Evolutionary conservation across 331 rosid species (phyloP), one percentile per base, ranked within the genome.

Genomic region (Quercus lobata): DNA sequence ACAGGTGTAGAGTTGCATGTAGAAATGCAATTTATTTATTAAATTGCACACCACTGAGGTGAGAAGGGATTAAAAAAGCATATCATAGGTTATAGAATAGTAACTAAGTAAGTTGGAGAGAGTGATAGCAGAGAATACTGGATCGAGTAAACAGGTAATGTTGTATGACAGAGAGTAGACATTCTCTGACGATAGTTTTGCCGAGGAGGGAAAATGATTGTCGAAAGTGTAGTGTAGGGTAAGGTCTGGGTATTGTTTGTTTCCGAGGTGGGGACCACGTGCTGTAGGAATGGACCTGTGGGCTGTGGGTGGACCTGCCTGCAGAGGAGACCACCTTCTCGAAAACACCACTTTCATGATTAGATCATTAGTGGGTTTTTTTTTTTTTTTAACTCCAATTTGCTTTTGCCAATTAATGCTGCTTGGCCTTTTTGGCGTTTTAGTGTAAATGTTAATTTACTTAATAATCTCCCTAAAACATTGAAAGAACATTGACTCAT

Each of bases 251-350:
- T 49, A 14, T 66, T 75, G 80, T 75, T 69, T 58, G 68, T 44
- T 73, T 73, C 53, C 19, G 1, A 55, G 37, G 27, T 66, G 35
- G 81, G 80, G 86, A 54, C 22, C 83, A 54, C 29, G 52, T 32
- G 55, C 58, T 25, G 3, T 55, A 7, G 74, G 71, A 41, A 8
- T 41, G 82, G 72, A 73, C 76, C 34, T 12, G 29, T 2, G 3
- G 55, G 55, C 55, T 49, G 55, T 49, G 21, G 4, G 57, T 12
- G 55, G 34, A 73, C 72, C 82, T 5, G 41, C 54, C 22, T 49
- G 35, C 35, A 25, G 27, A 37, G 80, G 72, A 83, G 76, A 83
- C 83, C 84, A 71, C 74, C 78, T 6, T 69, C 83, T 69, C 63
- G 83, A 24, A 32, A 75, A 25, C 62, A 29, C 70, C 73, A 71